Conservation (phyloP, 2,329 filamentous ascomycete genomes). For the Aspergillus fructus region DNA sequence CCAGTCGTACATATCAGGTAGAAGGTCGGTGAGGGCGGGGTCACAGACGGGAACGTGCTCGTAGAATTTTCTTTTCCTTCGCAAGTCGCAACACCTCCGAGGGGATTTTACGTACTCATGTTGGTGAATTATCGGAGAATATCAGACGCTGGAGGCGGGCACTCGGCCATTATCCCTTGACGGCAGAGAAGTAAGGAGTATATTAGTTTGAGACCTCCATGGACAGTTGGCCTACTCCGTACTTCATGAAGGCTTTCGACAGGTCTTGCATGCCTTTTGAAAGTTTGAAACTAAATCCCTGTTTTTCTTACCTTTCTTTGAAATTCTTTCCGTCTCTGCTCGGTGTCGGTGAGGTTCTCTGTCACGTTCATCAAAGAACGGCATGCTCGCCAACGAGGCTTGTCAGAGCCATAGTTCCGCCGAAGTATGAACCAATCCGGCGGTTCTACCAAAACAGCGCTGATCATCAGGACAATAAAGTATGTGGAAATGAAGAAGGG, state of each 20-base stretch:
- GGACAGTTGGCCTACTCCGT: background rate
- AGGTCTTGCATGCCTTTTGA: background rate
- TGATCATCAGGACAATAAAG: slow-evolving; percentile 11
- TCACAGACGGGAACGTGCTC: background rate
- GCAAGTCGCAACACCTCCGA: background rate
- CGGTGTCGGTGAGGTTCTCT: background rate
- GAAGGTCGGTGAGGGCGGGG: slow-evolving; percentile 8
- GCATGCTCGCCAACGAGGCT: slow-evolving; percentile 6
- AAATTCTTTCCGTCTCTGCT: background rate
- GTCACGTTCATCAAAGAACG: slow-evolving; percentile 3
- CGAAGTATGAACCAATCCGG: slow-evolving; percentile 11
- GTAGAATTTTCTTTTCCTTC: background rate
- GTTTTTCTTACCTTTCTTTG: background rate
- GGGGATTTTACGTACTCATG: background rate
- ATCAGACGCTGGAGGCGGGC: background rate
- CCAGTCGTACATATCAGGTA: slow-evolving; percentile 1
- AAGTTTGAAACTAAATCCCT: background rate
- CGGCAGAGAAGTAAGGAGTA: slow-evolving; percentile 7
- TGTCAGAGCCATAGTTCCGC: background rate
- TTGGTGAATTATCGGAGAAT: slow-evolving; percentile 1
- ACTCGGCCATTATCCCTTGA: background rate
- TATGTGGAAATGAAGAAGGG: slow-evolving; percentile 1
- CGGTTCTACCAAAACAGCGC: background rate
- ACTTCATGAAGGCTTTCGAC: background rate
- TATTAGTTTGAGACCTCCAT: slow-evolving; percentile 5